Base-by-base conservation (phyloP, 2,329 filamentous ascomycete species). In the Ceratocystiopsis sp. region DNA sequence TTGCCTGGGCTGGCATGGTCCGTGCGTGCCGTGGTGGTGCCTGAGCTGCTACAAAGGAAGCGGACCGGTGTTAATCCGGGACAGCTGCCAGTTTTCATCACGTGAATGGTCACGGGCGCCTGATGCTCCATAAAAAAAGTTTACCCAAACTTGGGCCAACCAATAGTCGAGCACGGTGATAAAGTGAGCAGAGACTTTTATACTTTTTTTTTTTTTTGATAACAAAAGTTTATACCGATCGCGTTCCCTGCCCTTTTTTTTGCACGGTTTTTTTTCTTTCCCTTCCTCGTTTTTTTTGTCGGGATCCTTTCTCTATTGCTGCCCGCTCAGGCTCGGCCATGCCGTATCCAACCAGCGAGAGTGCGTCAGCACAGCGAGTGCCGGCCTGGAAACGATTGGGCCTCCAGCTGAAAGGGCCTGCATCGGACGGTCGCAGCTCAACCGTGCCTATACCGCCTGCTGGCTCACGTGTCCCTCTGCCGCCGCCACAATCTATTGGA, bases 341-440 rank as follows among this genome's bases (percentile, higher is more conserved):
- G 62, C 63, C 59, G 51, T 63, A 62, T 51, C 52, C 55, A 47
- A 57, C 62, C 54, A 57, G 55, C 52, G 58, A 59, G 52, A 57
- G 55, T 54, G 59, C 63, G 60, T 60, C 62, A 59, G 54, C 60
- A 48, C 63, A 64, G 56, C 63, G 62, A 52, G 61, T 69, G 48
- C 71, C 72, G 45, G 71, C 71, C 49, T 75, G 72, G 71, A 75
- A 75, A 56, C 67, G 69, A 64, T 67, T 75, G 65, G 72, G 73
- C 59, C 67, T 75, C 56, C 74, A 74, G 64, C 71, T 75, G 60
- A 75, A 75, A 59, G 58, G 54, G 46, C 57, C 55, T 11, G 25
- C 9, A 51, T 56, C 61, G 33, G 59, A 56, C 41, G 58, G 57
- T 35, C 54, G 56, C 51, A 29, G 25, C 25, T 29, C 9, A 29